Evolutionary conservation across 257 asterid genomes (phyloP), one percentile per base, ranked within the genome.

Genomic region (Rhazya stricta): DNA sequence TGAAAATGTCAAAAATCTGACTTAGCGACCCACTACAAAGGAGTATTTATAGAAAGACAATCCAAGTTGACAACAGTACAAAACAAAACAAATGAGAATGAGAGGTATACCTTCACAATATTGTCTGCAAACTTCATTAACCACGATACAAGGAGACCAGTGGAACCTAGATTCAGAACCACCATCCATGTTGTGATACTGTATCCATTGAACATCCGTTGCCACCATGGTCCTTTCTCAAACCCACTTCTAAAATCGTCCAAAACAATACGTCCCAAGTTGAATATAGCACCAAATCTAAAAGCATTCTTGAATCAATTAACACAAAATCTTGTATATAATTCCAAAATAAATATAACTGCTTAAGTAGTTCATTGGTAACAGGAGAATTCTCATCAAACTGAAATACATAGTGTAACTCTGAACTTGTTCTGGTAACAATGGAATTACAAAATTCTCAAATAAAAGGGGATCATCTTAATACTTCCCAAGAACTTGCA

Each of bases 101-200:
- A 36, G 72, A 63, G 8, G 39, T 27, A 72, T 80, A 94, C 97
- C 98, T 95, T 95, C 50, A 95, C 96, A 73, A 95, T 95, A 80
- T 95, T 95, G 90, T 95, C 98, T 0, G 99, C 98, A 68, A 89
- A 92, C 86, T 95, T 95, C 99, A 94, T 94, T 80, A 95, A 81
- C 99, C 98, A 95, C 19, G 98, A 95, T 69, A 95, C 99, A 23
- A 92, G 63, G 74, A 95, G 91, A 58, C 99, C 99, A 34, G 98
- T 95, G 19, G 98, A 91, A 19, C 98, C 98, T 65, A 95, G 91
- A 88, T 95, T 95, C 45, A 92, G 84, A 76, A 95, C 99, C 46
- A 95, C 99, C 91, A 95, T 48, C 98, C 97, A 92, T 54, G 99
- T 92, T 72, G 97, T 86, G 72, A 86, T 56, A 83, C 48, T 87